Evolutionary conservation across 2,329 filamentous ascomycete genomes (phyloP), one percentile per base, ranked within the genome.

Genomic region (Gaeumannomyces tritici): DNA sequence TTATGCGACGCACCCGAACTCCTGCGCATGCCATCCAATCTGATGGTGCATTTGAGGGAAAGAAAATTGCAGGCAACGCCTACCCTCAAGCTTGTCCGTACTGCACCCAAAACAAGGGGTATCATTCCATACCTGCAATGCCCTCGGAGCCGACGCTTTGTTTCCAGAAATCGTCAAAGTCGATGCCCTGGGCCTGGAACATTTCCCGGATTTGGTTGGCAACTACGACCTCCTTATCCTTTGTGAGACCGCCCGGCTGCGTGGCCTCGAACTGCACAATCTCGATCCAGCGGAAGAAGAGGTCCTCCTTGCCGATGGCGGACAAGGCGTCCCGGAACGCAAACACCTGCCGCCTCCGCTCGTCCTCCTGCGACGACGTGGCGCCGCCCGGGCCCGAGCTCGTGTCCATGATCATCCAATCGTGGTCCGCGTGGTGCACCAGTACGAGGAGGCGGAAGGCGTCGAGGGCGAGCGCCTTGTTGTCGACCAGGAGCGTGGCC

Each of bases 221-320:
- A 1, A 89, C 88, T 56, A 80, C 83, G 62, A 84, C 79, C 74
- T 96, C 91, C 69, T 86, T 83, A 71, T 92, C 89, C 0, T 81
- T 77, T 1, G 88, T 89, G 70, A 96, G 96, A 0, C 90, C 90
- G 24, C 88, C 90, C 0, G 91, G 89, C 67, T 84, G 83, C 47
- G 86, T 88, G 55, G 90, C 88, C 75, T 96, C 92, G 70, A 86
- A 96, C 75, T 97, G 92, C 60, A 97, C 87, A 70, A 96, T 83
- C 77, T 97, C 93, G 59, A 96, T 90, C 91, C 92, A 96, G 62
- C 89, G 85, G 77, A 90, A 96, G 77, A 97, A 97, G 61, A 97
- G 74, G 66, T 89, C 86, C 73, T 96, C 93, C 75, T 96, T 96
- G 56, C 89, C 91, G 74, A 95, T 80, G 3, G 81, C 81, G 1